Percentiles rank a stretch among this genome's conserved stretches.
Conservation (phyloP, 176 grass and related monocot species). For the Eremochloa ophiuroides region DNA sequence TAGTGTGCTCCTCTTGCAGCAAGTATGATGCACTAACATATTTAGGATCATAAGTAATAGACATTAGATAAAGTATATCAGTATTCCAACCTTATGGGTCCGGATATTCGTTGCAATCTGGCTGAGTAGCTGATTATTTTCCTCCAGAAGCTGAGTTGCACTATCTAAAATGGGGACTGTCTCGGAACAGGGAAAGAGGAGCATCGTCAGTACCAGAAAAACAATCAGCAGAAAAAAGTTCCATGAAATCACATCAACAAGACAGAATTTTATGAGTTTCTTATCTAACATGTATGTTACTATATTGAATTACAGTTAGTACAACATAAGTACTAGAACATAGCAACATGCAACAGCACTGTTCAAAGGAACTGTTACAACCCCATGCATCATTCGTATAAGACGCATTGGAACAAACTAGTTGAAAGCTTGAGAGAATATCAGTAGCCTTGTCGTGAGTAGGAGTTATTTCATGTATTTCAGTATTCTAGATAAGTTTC, state of each 20-base stretch:
- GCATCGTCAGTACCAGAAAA: slow-evolving; percentile 8
- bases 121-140: slow-evolving; percentile 60
- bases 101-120: slow-evolving; percentile 71
- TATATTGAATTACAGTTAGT: neutral
- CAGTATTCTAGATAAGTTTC: neutral
- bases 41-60: slow-evolving; percentile 1
- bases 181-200: slow-evolving; percentile 3
- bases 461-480: neutral
- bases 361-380: neutral
- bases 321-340: neutral
- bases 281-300: neutral
- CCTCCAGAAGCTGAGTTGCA: slow-evolving; percentile 60
- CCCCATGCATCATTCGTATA: neutral
- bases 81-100: slow-evolving; percentile 48
- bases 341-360: neutral
- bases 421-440: neutral
- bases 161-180: slow-evolving; percentile 50
- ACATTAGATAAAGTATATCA: neutral
- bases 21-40: neutral
- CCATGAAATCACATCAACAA: slow-evolving; percentile 10
- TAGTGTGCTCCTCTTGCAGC: neutral
- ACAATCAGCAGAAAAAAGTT: neutral
- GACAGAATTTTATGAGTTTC: neutral
- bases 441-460: neutral
- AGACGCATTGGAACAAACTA: neutral